Base-by-base conservation (phyloP, 2,329 filamentous ascomycete genomes). In the Pochonia chlamydosporia region DNA sequence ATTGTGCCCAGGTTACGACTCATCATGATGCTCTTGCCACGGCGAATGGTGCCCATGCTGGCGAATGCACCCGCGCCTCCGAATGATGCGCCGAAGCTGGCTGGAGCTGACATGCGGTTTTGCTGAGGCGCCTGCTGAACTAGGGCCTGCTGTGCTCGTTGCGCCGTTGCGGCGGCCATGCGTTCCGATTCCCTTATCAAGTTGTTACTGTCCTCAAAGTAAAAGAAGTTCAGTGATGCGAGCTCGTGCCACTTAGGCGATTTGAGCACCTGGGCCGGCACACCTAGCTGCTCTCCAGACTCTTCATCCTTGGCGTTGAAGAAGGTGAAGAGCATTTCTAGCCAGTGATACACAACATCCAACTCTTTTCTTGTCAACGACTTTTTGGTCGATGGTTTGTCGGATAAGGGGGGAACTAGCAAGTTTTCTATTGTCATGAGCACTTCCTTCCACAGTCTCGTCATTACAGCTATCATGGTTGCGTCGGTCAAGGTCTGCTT, bases 391-490 rank as follows among this genome's bases (percentile, higher is more conserved):
- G 90, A 96, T 4, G 86, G 88, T 63, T 99, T 99, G 64, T 99
- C 93, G 6, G 91, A 96, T 9, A 99, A 73, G 7, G 93, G 93
- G 16, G 93, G 93, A 3, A 99, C 92, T 33, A 99, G 78, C 16
- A 99, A 75, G 31, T 81, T 80, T 68, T 99, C 93, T 53, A 97
- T 87, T 1, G 92, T 95, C 57, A 91, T 84, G 14, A 99, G 76
- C 1, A 96, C 91, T 65, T 99, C 93, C 68, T 99, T 99, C 93
- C 93, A 99, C 5, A 99, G 71, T 39, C 93, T 83, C 20, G 90
- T 95, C 93, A 99, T 99, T 58, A 99, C 93, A 63, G 93, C 91
- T 57, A 91, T 83, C 92, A 99, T 96, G n/a, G 93, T 95, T 48
- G 89, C 85, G 49, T 90, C 86, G 1, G 93, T 97, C 48, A 99